Evolutionary conservation across 345 rosid species (phyloP), one percentile per base, ranked within the genome.

Genomic region (Acer saccharum): DNA sequence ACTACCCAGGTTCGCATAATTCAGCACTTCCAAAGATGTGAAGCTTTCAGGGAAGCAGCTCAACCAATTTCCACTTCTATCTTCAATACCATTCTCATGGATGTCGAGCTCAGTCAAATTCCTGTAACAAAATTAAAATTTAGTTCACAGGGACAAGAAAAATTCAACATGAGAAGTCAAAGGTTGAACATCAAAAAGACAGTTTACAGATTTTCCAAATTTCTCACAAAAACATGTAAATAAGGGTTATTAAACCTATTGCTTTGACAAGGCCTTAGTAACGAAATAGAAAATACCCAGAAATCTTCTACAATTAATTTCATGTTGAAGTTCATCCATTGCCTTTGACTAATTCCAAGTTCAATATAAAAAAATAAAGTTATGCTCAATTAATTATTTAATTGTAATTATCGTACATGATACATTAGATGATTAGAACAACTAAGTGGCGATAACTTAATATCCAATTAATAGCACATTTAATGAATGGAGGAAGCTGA

Each of bases 71-170:
- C 89, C 92, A 39, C 82, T 87, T 67, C n/a, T 76, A 76, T 91
- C 92, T 66, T 86, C 89, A 52, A 91, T 76, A 69, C 83, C 94
- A 67, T 88, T 89, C 90, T 89, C 92, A 18, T 85, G 92, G 69
- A 91, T 83, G 72, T 91, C 94, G 41, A 91, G 90, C 83, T 88
- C 90, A 7, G 84, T 91, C 88, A 91, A 82, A 72, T 82, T 85
- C 88, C 94, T 91, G 90, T 69, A 80, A 66, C 39, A 11, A 76
- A 80, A 78, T 58, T 32, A 50, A 35, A 73, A 61, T 12, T 70
- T 27, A 74, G 29, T 62, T 46, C 13, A 14, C 68, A 58, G 39
- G 60, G 62, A 41, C 71, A 52, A 60, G 25, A 7, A 44, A 54
- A 35, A 62, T 21, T 62, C 14, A 25, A 57, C n/a, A 32, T 44